These are phyloP conservation scores for Peronospora destructor DNA, from an alignment of 352 stramenopile genomes.

Conservation along the genomic window DNA sequence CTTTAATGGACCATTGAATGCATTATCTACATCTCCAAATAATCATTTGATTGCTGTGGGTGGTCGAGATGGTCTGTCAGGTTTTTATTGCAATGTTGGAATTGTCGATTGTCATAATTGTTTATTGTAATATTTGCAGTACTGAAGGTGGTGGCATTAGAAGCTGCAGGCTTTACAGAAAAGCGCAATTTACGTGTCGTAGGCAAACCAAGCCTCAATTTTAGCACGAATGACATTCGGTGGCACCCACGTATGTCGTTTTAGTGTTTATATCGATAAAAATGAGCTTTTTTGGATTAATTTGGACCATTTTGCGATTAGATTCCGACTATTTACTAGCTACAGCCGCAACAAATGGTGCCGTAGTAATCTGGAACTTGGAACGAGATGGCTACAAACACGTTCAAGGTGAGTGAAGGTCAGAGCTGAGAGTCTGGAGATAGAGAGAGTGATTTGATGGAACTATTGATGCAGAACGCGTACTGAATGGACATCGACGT, in stretches of 20 bases:
- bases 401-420: conserved; percentile 52
- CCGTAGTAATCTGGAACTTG: conserved; percentile 84
- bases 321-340: conserved; percentile 79
- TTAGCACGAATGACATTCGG: conserved; percentile 86
- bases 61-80: conserved; percentile 62
- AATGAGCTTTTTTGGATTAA: conserved; percentile 1
- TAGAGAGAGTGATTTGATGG: not conserved
- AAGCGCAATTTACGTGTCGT: conserved; percentile 75
- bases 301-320: conserved; percentile 19
- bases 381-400: conserved; percentile 84
- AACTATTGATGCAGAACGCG: conserved; percentile 38
- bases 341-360: conserved; percentile 78
- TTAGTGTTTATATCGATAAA: not conserved
- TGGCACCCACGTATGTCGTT: conserved; percentile 72
- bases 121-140: conserved; percentile 30
- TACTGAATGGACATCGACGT: conserved; percentile 73
- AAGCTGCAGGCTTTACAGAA: conserved; percentile 68
- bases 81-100: not conserved
- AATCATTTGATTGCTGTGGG: conserved; percentile 77
- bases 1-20: conserved; percentile 81
- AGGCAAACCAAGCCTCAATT: conserved; percentile 79
- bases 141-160: conserved; percentile 78
- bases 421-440: not conserved
- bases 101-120: not conserved
- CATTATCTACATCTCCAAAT: conserved; percentile 76